Base-by-base conservation (phyloP, 257 asterid species). In the Jasminum sambac region DNA sequence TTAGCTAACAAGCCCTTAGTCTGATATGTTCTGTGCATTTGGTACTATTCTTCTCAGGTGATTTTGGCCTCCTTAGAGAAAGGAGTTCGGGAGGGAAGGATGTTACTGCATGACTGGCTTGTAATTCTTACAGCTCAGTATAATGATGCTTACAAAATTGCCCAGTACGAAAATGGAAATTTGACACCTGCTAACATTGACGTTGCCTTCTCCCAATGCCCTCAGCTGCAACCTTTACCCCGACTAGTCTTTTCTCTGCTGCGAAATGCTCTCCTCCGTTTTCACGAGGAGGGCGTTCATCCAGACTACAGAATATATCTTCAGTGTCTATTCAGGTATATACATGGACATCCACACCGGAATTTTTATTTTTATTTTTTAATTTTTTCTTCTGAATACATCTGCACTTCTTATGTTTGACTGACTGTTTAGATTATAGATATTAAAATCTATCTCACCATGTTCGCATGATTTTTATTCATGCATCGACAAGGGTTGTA, bases 281-380 rank as follows among this genome's bases (percentile, higher is more conserved):
- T 95, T 71, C 99, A 95, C 46, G 99, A 95, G 82, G 99, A 95
- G 87, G 99, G 99, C 72, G 96, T 95, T 80, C 99, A 95, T 86
- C 99, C 99, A 0, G 99, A 95, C 76, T 85, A 88, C 79, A 88
- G 99, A 44, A 91, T 95, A 78, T 95, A 89, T 81, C 93, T 95
- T 70, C 99, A 95, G 81, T 95, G 98, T 80, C 88, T 95, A 46
- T 95, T 89, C 96, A 90, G 98, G 98, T 94, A 90, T 59, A 6
- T 23, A 8, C 52, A n/a, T n/a, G n/a, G n/a, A n/a, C n/a, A n/a
- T n/a, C n/a, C n/a, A n/a, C n/a, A n/a, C n/a, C n/a, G n/a, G n/a
- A n/a, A n/a, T n/a, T n/a, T n/a, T n/a, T n/a, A n/a, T n/a, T n/a
- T n/a, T n/a, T n/a, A n/a, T n/a, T n/a, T n/a, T n/a, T n/a, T n/a